Base-by-base conservation (phyloP, 2,329 filamentous ascomycete genomes). In the Claviceps cyperi region DNA sequence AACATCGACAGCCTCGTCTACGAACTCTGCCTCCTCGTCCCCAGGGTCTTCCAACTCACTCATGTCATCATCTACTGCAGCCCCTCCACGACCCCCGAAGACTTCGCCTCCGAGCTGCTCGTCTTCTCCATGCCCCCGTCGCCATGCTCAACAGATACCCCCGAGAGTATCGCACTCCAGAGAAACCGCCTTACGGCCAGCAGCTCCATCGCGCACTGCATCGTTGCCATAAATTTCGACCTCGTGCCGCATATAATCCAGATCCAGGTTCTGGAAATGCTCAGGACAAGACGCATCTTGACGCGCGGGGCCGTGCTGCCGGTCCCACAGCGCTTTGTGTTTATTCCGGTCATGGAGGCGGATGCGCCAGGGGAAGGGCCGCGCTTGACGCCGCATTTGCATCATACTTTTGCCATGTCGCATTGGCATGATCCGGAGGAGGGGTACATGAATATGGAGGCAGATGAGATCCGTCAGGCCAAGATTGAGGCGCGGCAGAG, bases 341-440 rank as follows among this genome's bases (percentile, higher is more conserved):
- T 96, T 55, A 70, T 95, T 32, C 83, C 86, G 1, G 69, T 94
- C n/a, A 69, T 89, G 1, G 70, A 66, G 19, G 73, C 72, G 1
- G 62, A 62, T 37, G 65, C 66, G 40, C 71, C 71, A 11, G 28
- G 2, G 72, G 75, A 38, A 17, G 15, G 3, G 60, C 69, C 72
- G 3, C 69, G 68, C 47, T 70, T 83, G 47, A 75, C 71, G 21
- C 66, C 65, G 35, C 75, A 87, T 57, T 62, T 83, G 64, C 94
- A 89, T 58, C 88, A 97, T 52, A 80, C 86, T 55, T 83, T 97
- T 56, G 87, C 89, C 62, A 81, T 97, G 51, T 91, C 86, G 0
- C 90, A 97, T 64, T 86, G 82, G 69, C 89, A 97, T 59, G 76
- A 83, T 51, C 73, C 76, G 0, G 72, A 77, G 1, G 80, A 91